Evolutionary conservation across 2,329 filamentous ascomycete genomes (phyloP), one percentile per base, ranked within the genome.

Genomic region (Claviceps lovelessii): DNA sequence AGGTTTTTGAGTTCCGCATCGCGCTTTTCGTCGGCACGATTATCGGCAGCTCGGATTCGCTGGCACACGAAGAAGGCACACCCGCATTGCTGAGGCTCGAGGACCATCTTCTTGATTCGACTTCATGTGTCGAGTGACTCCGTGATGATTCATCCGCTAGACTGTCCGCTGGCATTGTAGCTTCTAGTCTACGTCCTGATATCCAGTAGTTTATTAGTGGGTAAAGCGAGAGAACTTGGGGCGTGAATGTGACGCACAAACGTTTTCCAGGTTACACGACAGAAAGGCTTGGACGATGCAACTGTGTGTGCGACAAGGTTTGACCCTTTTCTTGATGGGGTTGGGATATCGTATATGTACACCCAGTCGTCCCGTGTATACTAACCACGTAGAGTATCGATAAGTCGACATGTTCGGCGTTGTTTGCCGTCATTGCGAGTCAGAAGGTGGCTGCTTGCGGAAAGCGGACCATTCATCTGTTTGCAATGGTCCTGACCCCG

Each of bases 1-100:
- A 37, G 31, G n/a, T 33, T 33, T 51, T 51, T 3, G 41, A 31
- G 33, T 42, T 55, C 15, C 44, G 45, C 37, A 42, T 31, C 13
- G 53, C 42, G 10, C 31, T 55, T 15, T 33, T 51, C 11, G 49
- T 31, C 6, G 53, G 49, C 17, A 55, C 49, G 5, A 55, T 41
- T 6, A 51, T 52, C 31, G 49, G 53, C 31, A 42, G 49, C 11
- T 51, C 37, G 33, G 53, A 51, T 10, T 48, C 44, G 17, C 37
- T 42, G 23, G 53, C 48, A 15, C 39, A n/a, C 11, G 49, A 55
- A 23, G 48, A 55, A 7, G 49, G 53, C 28, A 55, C 49, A 11
- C 49, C 44, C 9, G 53, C 23, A 17, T 48, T 52, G 13, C 49
- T 35, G 37, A 45, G 50, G 17, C n/a, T 15, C 39, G 42, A 33